phyloP scores from a whole-genome alignment of 2,329 filamentous ascomycete species.

The Orbilia ellipsospora region DNA sequence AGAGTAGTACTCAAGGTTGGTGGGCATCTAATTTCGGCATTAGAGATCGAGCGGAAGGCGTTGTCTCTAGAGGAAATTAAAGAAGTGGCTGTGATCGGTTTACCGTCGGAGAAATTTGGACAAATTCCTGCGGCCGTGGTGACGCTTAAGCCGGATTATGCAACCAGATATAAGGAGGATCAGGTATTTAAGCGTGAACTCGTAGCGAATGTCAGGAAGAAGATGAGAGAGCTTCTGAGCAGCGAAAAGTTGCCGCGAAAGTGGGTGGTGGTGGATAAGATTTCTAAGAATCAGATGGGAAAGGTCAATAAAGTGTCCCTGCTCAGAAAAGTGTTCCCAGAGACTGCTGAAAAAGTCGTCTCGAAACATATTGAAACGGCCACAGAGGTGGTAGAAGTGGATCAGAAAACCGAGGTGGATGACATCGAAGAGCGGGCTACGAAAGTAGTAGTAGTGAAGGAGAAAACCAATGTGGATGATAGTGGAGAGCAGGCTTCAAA shows the following conservation, averaged over 20 bases:
- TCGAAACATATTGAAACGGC: neutral
- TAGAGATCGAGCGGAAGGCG: constrained; percentile 94
- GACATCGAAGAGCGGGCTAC: neutral
- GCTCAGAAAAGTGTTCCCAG: neutral
- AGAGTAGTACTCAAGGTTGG: constrained; percentile 69
- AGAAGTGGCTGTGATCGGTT: constrained; percentile 87
- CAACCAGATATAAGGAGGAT: constrained; percentile 76
- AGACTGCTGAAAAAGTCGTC: neutral
- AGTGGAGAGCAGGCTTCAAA: neutral
- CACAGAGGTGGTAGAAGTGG: neutral
- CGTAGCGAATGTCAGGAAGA: constrained; percentile 60
- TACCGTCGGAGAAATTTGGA: constrained; percentile 23
- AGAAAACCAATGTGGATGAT: neutral
- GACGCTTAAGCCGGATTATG: constrained; percentile 79
- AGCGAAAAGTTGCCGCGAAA: constrained; percentile 97
- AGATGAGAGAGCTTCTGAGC: constrained; percentile 70
- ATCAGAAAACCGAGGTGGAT: neutral
- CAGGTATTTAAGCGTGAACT: constrained; percentile 11
- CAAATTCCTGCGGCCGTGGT: constrained; percentile 28
- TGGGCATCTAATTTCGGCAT: constrained; percentile 87
- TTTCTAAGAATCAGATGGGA: constrained; percentile 95
- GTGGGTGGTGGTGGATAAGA: constrained; percentile 79
- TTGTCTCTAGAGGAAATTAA: constrained; percentile 69
- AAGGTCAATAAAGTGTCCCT: constrained; percentile 67
- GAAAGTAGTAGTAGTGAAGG: neutral